A percentile compares a stretch with the other conserved stretches of the same genome.
phyloP scores from a whole-genome alignment of 1,139 yeast species.

The Blastobotrys elegans region DNA sequence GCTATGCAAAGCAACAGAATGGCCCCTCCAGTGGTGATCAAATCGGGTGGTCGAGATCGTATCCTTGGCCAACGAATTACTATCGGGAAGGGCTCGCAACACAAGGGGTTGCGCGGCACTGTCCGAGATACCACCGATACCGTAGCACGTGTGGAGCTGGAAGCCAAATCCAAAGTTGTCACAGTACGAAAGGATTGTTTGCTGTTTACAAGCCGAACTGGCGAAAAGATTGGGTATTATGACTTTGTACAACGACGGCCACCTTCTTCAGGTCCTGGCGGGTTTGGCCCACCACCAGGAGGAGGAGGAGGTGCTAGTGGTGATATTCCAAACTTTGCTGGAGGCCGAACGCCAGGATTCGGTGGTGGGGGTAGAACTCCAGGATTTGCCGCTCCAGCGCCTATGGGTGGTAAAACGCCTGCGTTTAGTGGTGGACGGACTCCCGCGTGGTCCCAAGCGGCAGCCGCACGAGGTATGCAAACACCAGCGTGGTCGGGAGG shows the following conservation, averaged over 20 bases:
- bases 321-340: slow-evolving; percentile 28
- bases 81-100: slow-evolving; percentile 78
- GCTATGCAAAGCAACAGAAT: slow-evolving; percentile 40
- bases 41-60: slow-evolving; percentile 70
- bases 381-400: slow-evolving; percentile 17
- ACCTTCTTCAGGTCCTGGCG: slow-evolving; percentile 6
- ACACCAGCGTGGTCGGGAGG: slow-evolving; percentile 43
- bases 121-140: slow-evolving; percentile 91
- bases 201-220: slow-evolving; percentile 62
- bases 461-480: slow-evolving; percentile 38
- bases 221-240: slow-evolving; percentile 67
- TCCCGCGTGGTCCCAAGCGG: slow-evolving; percentile 50
- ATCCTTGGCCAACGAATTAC: slow-evolving; percentile 80
- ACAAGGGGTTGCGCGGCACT: slow-evolving; percentile 91
- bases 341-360: slow-evolving; percentile 23
- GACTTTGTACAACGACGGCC: slow-evolving; percentile 48
- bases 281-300: slow-evolving; percentile 9
- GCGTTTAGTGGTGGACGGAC: slow-evolving; percentile 42
- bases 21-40: slow-evolving; percentile 42
- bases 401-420: slow-evolving; percentile 41
- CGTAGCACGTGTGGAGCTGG: slow-evolving; percentile 86
- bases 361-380: slow-evolving; percentile 43
- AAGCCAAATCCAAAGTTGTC: slow-evolving; percentile 83
- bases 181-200: slow-evolving; percentile 77
- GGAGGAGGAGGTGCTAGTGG: slow-evolving; percentile 23